Evolutionary conservation across 176 grass and related monocot genomes (phyloP).

Genomic region (Alopecurus myosuroides): DNA sequence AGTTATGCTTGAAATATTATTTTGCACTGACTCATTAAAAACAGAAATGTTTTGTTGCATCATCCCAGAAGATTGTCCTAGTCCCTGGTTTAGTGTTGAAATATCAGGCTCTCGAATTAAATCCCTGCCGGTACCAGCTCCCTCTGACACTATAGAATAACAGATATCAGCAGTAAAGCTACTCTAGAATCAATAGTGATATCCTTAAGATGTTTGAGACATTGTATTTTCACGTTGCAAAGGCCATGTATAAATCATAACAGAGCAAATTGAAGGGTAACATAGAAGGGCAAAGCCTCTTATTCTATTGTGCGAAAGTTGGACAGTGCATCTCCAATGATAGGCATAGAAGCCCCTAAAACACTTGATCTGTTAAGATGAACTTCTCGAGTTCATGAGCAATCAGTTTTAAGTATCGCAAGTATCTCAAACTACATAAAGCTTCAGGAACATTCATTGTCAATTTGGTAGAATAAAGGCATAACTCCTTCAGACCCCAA

Average conservation of each 20-base stretch:
- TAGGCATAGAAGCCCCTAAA: background rate
- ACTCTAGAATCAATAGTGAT: too few species aligned
- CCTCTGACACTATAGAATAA: too few species aligned
- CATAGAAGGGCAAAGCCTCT: background rate
- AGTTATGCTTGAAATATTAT: too few species aligned
- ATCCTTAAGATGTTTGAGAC: too few species aligned
- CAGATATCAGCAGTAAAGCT: background rate
- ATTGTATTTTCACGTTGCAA: background rate
- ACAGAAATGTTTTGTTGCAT: too few species aligned
- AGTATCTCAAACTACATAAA: background rate
- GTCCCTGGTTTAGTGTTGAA: too few species aligned
- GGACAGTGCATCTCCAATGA: background rate
- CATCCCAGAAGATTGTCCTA: too few species aligned
- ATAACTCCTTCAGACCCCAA: background rate
- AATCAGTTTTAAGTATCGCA: constrained; percentile 17
- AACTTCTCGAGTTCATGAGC: background rate
- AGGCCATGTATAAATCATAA: constrained; percentile 6
- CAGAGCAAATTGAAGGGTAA: background rate
- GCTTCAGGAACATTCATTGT: background rate
- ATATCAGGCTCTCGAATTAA: too few species aligned
- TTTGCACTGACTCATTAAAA: too few species aligned
- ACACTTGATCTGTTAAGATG: background rate
- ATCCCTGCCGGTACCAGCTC: too few species aligned
- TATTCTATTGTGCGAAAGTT: background rate
- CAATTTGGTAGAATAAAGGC: background rate